phyloP scores from a whole-genome alignment of 225 moss, liverwort and hornwort species.

The Marchantia polymorpha region DNA sequence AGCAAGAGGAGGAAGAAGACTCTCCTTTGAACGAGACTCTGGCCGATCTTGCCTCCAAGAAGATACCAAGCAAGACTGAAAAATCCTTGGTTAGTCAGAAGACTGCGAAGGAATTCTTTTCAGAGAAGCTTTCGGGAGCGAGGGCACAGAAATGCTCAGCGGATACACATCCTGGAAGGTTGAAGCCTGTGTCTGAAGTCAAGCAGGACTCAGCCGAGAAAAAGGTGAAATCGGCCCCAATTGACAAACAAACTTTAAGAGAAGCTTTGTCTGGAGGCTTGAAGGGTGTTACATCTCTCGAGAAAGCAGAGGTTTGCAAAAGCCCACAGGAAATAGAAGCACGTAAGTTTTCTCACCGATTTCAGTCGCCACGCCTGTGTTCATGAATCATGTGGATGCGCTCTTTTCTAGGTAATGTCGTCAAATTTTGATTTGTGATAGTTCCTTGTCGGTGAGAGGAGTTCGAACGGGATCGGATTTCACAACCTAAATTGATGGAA shows the following conservation, averaged over 20 bases:
- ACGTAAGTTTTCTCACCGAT: slow-evolving; percentile 20
- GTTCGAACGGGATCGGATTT: neutral
- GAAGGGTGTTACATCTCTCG: slow-evolving; percentile 14
- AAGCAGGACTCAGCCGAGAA: neutral
- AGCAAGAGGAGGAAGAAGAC: neutral
- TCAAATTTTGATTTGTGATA: neutral
- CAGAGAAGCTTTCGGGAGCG: slow-evolving; percentile 18
- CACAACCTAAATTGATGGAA: neutral
- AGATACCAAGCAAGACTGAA: neutral
- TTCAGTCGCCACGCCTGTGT: neutral
- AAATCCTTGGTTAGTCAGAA: slow-evolving; percentile 10
- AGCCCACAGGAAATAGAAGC: slow-evolving; percentile 24
- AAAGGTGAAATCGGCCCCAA: neutral
- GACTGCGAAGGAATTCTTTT: slow-evolving; percentile 32
- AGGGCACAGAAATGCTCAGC: slow-evolving; percentile 20
- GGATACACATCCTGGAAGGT: neutral
- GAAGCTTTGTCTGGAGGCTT: slow-evolving; percentile 8
- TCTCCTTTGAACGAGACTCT: slow-evolving; percentile 11
- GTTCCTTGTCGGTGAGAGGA: neutral
- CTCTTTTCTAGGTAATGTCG: neutral
- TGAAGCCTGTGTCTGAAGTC: slow-evolving; percentile 1
- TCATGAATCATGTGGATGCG: neutral
- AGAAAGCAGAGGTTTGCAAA: slow-evolving; percentile 5
- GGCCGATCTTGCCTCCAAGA: slow-evolving; percentile 17
- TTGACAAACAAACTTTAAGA: slow-evolving; percentile 10